Percentiles rank a stretch among this genome's conserved stretches.
Conservation (phyloP, 108 stramenopile genomes). For the Stephanodiscus triporus region DNA sequence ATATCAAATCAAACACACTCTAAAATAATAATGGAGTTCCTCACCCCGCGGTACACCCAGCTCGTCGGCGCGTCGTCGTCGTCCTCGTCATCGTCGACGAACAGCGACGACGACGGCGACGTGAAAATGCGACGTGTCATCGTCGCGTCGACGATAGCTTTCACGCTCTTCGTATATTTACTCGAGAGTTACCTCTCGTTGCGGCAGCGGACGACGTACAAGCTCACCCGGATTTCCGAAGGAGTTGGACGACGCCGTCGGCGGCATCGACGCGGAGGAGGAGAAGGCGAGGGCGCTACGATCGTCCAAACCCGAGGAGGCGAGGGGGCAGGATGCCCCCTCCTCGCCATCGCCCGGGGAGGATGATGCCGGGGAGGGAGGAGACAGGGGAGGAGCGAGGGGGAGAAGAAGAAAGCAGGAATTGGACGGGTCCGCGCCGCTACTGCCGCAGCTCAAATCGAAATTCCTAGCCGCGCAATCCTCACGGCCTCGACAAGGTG, state of each 20-base stretch:
- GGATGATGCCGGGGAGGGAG: no score
- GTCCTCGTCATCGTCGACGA: no score
- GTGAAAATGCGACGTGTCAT: no score
- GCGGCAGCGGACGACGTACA: conserved; percentile 73
- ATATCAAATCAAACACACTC: no score
- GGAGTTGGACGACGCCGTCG: conserved; percentile 67
- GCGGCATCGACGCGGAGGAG: conserved; percentile 68
- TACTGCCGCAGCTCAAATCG: conserved; percentile 81
- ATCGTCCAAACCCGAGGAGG: no score
- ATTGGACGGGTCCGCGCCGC: conserved; percentile 41
- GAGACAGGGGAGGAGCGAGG: conserved; percentile 25
- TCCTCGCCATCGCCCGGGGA: no score
- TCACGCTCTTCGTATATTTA: conserved; percentile 73
- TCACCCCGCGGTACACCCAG: no score
- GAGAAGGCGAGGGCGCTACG: background rate
- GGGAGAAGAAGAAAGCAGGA: conserved; percentile 23
- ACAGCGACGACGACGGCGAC: no score
- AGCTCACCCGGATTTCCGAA: conserved; percentile 70
- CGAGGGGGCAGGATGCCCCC: no score
- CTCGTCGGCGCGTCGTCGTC: no score
- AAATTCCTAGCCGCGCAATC: conserved; percentile 84
- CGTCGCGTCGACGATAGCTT: conserved; percentile 61
- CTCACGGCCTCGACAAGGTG: conserved; percentile 91
- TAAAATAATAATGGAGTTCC: no score
- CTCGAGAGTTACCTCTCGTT: conserved; percentile 72